Evolutionary conservation across 306 rosid species (phyloP), one percentile per base, ranked within the genome.

Genomic region (Medicago truncatula): DNA sequence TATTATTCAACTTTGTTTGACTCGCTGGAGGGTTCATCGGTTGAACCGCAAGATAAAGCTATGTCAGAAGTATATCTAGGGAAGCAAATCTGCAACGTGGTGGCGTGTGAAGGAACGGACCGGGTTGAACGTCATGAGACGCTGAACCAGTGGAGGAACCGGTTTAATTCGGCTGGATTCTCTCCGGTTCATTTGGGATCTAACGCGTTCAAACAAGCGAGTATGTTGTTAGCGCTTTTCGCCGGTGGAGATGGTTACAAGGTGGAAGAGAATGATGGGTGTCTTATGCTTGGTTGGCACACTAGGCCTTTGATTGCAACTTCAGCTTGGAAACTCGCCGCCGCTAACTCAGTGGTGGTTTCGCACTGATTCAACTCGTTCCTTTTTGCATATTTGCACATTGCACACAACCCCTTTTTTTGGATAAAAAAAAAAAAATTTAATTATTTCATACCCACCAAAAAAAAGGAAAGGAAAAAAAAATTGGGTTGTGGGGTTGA

Each of bases 1-100:
- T 95, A 92, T 17, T 95, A 95, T 85, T 95, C 98, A 9, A 85
- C 97, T 4, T 76, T 95, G 78, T 95, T 95, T n/a, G 99, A 95
- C 89, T 92, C 99, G 82, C 34, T 92, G 38, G 99, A 95, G 15
- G 91, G 98, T 0, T 89, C 98, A 17, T 84, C 96, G 39, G 88
- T 73, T 2, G 83, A 84, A 75, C 53, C 70, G 12, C 82, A 88
- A 53, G 96, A 92, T n/a, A 89, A 89, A 81, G 71, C 81, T 6
- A 85, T 95, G 97, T 78, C 98, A 14, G 99, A 95, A 85, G 79
- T 89, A n/a, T 95, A 92, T 16, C 20, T 95, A 0, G 99, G 99
- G 65, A 90, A 88, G 62, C 99, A 95, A 80, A 95, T 95, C 67
- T 91, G 88, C 56, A 92, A 95, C 85, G 89, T 95, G 61, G 97